Evolutionary conservation across 441 rosid species (phyloP), one percentile per base, ranked within the genome.

Genomic region (Erodium moschatum): DNA sequence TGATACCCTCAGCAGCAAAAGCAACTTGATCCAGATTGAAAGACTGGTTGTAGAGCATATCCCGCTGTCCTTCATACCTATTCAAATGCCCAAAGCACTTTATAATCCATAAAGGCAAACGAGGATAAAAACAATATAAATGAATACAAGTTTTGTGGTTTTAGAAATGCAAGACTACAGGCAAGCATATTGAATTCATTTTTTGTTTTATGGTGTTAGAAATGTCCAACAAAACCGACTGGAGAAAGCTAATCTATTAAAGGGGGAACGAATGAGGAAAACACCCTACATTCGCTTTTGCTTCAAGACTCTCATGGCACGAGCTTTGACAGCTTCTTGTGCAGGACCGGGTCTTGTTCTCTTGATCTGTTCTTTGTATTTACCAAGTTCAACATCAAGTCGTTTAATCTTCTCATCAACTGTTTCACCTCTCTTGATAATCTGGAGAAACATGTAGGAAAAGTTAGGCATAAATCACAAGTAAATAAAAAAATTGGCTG

Each of bases 1-100:
- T 90, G 78, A 92, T 78, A 42, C 97, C 96, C 83, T 95, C 98
- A 11, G 97, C 74, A 24, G 99, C 97, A 77, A 87, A 90, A 60
- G 96, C 83, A 74, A 95, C 98, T 89, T 95, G 99, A 79, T 95
- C 98, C 20, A 95, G 99, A 76, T 89, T 95, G 80, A 87, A 92
- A 0, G 98, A 90, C 70, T 95, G 98, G 78, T 88, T 90, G 75
- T 88, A 90, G 4, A 95, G 93, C 97, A 95, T 90, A 77, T 95
- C 98, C 1, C 98, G 90, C 67, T 95, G 99, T 69, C 88, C 97
- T 81, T 95, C 99, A 68, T 92, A 95, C 98, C 99, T 92, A 83
- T 67, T 15, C 73, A 73, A 20, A 56, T 66, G 19, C 56, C 42
- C 54, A 40, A 66, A 1, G 1, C 6, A 13, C 10, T 11, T 48